Evolutionary conservation across 805 yeast species (phyloP).

Genomic region (Saccharomyces mikatae): DNA sequence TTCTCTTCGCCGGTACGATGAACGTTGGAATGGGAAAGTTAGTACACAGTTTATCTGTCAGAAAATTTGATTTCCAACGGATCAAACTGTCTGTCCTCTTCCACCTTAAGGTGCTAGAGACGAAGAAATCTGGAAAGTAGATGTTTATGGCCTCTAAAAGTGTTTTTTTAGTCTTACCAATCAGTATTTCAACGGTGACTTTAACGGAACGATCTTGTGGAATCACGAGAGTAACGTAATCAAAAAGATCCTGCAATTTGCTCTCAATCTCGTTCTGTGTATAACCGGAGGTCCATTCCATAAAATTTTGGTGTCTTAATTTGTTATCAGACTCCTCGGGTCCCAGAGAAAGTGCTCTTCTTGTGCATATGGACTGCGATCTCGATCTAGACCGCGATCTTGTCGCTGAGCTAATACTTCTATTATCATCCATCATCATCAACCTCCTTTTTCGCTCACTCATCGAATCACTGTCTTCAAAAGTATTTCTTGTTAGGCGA

Average conservation of each 20-base stretch:
- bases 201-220: slow-evolving; percentile 20
- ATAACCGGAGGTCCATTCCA: slow-evolving; percentile 6
- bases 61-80: slow-evolving; percentile 11
- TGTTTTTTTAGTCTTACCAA: slow-evolving; percentile 21
- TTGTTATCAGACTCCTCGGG: slow-evolving; percentile 3
- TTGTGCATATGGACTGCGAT: neutral
- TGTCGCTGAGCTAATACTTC: neutral
- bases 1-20: slow-evolving; percentile 22
- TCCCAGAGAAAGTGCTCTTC: slow-evolving; percentile 11
- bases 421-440: slow-evolving; percentile 1
- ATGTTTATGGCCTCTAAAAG: slow-evolving; percentile 24
- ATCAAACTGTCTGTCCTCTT: slow-evolving; percentile 20
- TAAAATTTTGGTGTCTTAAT: slow-evolving; percentile 7
- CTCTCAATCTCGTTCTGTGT: slow-evolving; percentile 5
- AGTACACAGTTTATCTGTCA: slow-evolving; percentile 18
- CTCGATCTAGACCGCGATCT: slow-evolving; percentile 4
- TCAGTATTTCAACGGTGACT: slow-evolving; percentile 24
- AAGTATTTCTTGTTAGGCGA: slow-evolving; percentile 2
- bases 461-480: slow-evolving; percentile 4
- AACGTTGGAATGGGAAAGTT: slow-evolving; percentile 23
- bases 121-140: slow-evolving; percentile 25
- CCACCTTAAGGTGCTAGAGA: slow-evolving; percentile 20
- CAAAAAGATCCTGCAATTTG: slow-evolving; percentile 16
- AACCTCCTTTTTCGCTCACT: neutral
- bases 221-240: slow-evolving; percentile 17